phyloP scores from a whole-genome alignment of 257 asterid species.

The Solanum lignicaule region DNA sequence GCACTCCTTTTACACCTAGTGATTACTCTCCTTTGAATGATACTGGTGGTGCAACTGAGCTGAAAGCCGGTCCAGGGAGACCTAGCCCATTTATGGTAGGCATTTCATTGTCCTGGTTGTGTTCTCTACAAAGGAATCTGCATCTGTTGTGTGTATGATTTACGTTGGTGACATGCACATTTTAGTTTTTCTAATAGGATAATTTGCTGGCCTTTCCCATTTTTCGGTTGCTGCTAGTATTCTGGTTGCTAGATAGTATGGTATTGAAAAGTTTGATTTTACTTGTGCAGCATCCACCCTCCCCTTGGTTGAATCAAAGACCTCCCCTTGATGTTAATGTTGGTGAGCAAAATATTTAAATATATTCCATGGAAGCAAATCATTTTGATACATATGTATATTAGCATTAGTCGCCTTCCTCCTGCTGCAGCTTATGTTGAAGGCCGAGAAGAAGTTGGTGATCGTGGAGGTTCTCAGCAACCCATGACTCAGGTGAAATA shows the following conservation, averaged over 20 bases:
- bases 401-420: background rate
- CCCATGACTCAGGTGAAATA: conserved; percentile 68
- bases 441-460: conserved; percentile 81
- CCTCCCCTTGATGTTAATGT: conserved; percentile 91
- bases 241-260: conserved; percentile 1
- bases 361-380: conserved; percentile 1
- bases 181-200: background rate
- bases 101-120: background rate
- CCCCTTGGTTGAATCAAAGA: conserved; percentile 77
- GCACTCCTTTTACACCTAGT: conserved; percentile 79
- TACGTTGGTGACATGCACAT: background rate
- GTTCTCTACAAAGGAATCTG: background rate
- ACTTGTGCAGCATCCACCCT: conserved; percentile 72
- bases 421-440: conserved; percentile 65
- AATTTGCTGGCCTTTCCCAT: background rate
- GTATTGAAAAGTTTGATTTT: background rate
- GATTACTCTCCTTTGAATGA: conserved; percentile 53
- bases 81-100: conserved; percentile 77
- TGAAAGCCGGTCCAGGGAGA: conserved; percentile 52
- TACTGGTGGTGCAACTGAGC: conserved; percentile 38
- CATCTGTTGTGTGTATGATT: background rate
- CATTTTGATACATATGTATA: background rate
- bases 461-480: conserved; percentile 64
- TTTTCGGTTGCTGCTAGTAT: background rate
- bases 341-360: conserved; percentile 43